Conservation (phyloP, 2,329 filamentous ascomycete species). For the Exophiala xenobiotica region DNA sequence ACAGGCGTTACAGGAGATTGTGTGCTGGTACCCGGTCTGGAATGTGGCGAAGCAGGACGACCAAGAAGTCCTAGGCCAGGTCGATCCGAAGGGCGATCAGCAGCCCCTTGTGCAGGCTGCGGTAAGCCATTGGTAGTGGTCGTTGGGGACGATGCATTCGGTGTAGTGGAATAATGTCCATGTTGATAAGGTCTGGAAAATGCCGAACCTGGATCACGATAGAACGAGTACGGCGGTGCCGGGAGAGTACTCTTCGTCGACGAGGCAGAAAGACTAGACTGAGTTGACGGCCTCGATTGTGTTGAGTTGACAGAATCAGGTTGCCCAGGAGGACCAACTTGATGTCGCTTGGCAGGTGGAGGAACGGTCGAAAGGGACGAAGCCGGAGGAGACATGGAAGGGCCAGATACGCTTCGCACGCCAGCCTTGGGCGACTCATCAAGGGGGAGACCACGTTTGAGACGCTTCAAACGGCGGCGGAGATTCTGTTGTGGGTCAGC, state of each 20-base stretch:
- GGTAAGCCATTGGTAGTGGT: conserved; percentile 14
- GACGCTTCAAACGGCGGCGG: conserved; percentile 28
- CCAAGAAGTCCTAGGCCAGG: conserved; percentile 6
- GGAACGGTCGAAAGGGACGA: conserved; percentile 28
- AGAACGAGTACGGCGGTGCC: conserved; percentile 22
- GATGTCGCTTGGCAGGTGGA: conserved; percentile 30
- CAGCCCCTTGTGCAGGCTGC: not conserved
- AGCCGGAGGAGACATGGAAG: conserved; percentile 28
- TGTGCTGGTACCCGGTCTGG: conserved; percentile 10
- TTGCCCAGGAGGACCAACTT: conserved; percentile 29
- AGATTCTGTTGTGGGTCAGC: conserved; percentile 22
- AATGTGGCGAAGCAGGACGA: conserved; percentile 19
- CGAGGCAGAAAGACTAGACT: conserved; percentile 6
- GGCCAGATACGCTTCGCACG: conserved; percentile 13
- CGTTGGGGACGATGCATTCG: conserved; percentile 9
- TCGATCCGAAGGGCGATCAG: conserved; percentile 3
- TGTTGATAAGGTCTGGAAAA: conserved; percentile 22
- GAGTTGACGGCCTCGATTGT: conserved; percentile 21
- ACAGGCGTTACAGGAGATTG: conserved; percentile 16
- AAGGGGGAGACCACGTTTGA: conserved; percentile 30
- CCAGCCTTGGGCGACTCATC: conserved; percentile 24
- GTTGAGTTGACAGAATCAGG: conserved; percentile 20
- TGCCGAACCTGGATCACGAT: conserved; percentile 13
- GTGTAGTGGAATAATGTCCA: conserved; percentile 18
- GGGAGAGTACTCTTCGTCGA: conserved; percentile 10